Evolutionary conservation across 495 filamentous ascomycete species (phyloP).

Genomic region (Aspergillus affinis): DNA sequence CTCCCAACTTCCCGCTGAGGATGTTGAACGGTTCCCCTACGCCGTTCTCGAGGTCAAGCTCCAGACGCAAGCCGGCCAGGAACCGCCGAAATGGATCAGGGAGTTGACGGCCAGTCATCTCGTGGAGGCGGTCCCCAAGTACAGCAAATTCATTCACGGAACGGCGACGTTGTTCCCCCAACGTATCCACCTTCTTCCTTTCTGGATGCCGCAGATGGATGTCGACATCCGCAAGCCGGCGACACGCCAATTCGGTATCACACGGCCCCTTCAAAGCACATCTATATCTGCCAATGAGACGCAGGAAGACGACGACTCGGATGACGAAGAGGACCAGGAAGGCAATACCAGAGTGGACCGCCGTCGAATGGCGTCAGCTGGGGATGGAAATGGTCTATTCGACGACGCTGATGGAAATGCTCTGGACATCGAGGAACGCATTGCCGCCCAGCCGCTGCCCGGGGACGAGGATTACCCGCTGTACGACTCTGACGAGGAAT

Average conservation of each 20-base stretch:
- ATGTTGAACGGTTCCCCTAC: conserved; percentile 91
- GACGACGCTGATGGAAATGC: conserved; percentile 46
- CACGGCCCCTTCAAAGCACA: conserved; percentile 69
- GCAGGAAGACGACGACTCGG: conserved; percentile 61
- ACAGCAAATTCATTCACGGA: conserved; percentile 99
- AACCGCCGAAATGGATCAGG: conserved; percentile 93
- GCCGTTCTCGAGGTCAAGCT: conserved; percentile 97
- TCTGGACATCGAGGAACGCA: conserved; percentile 75
- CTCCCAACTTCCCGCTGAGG: conserved; percentile 77
- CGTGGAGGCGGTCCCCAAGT: conserved; percentile 97
- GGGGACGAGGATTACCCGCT: conserved; percentile 73
- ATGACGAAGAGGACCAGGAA: conserved; percentile 59
- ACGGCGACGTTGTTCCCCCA: conserved; percentile 82
- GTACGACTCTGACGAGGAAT: conserved; percentile 90
- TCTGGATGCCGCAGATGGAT: conserved; percentile 98
- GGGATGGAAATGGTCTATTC: conserved; percentile 29
- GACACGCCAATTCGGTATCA: conserved; percentile 84
- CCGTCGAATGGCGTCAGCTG: background rate
- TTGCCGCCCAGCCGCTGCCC: conserved; percentile 57
- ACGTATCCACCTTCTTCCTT: conserved; percentile 87
- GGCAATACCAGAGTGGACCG: conserved; percentile 5
- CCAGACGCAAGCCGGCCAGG: conserved; percentile 95
- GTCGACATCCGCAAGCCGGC: conserved; percentile 94
- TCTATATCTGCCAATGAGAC: conserved; percentile 71
- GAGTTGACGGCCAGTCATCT: conserved; percentile 90